Conservation (phyloP, 2,329 filamentous ascomycete genomes). For the Ascosphaera apis region DNA sequence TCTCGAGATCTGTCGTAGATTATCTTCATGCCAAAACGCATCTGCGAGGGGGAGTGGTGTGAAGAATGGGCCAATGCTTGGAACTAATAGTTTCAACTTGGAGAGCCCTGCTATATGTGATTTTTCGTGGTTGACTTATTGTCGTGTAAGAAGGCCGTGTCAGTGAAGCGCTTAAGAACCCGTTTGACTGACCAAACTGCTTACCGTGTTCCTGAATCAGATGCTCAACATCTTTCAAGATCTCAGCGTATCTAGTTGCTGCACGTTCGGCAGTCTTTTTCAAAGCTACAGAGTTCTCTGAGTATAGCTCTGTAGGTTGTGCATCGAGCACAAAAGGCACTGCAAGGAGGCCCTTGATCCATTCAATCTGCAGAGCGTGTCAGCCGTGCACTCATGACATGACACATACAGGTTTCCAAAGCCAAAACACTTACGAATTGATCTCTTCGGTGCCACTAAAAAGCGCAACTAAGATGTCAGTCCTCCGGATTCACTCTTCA, state of each 20-base stretch:
- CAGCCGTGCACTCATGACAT: background rate
- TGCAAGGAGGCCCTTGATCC: slow-evolving; percentile 85
- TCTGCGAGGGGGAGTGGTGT: slow-evolving; percentile 68
- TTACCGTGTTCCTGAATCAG: slow-evolving; percentile 82
- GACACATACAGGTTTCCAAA: background rate
- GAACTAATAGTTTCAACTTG: slow-evolving; percentile 79
- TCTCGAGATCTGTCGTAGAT: slow-evolving; percentile 64
- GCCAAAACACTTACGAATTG: slow-evolving; percentile 40
- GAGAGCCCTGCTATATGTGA: slow-evolving; percentile 45
- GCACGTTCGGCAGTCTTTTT: slow-evolving; percentile 55
- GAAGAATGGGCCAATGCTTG: slow-evolving; percentile 81
- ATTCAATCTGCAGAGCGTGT: slow-evolving; percentile 37
- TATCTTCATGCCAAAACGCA: slow-evolving; percentile 79
- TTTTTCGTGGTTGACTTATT: slow-evolving; percentile 51
- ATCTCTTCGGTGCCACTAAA: slow-evolving; percentile 71
- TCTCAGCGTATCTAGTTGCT: slow-evolving; percentile 77
- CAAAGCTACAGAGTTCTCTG: slow-evolving; percentile 39
- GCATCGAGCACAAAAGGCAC: slow-evolving; percentile 94
- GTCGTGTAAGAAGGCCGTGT: too few relatives aligned
- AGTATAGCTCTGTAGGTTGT: slow-evolving; percentile 71
- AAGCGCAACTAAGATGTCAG: slow-evolving; percentile 18
- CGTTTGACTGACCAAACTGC: slow-evolving; percentile 9
- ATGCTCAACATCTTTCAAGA: slow-evolving; percentile 77
- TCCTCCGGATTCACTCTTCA: too few relatives aligned
- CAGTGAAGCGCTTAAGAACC: background rate